Base-by-base conservation (phyloP, 345 rosid species). In the Excoecaria agallocha region DNA sequence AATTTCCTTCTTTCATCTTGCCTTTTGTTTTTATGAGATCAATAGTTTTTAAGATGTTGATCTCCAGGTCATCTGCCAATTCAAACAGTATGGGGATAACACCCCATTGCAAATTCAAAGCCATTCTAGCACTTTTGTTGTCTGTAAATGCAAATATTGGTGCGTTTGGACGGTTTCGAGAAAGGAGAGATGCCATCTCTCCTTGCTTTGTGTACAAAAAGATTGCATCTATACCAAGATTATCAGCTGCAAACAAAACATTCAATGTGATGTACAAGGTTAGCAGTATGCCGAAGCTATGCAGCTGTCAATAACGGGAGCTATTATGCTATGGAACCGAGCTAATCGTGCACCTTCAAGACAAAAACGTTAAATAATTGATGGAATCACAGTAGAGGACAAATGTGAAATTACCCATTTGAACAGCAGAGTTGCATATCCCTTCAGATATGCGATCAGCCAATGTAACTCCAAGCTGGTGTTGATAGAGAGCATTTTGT, bases 91-190 rank as follows among this genome's bases (percentile, higher is more conserved):
- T 62, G 15, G 95, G 92, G 55, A 80, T 82, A 3, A 90, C 87
- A 68, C 95, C 95, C 95, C 95, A 88, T 70, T 83, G 92, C 81
- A 90, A 80, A 78, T 85, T 90, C 71, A 90, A 78, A 19, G 89
- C 84, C 92, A 86, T 87, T 59, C 82, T 83, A 37, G 86, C 82
- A 83, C 79, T 66, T 1, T 69, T 74, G 30, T 82, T 79, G 0
- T 79, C 68, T 0, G 91, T 90, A 82, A 90, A 90, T 0, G 92
- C 92, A 49, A 90, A 85, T 66, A 90, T 86, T 17, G 90, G 92
- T 67, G 89, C 84, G 72, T 84, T 77, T 3, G 95, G 95, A n/a
- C 91, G 88, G 83, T 85, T 88, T 9, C 91, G 86, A n/a, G 95
- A 87, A 60, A 90, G 79, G 19, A 88, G 90, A 1, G 91, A 84